phyloP scores from a whole-genome alignment of 2,329 filamentous ascomycete species.

The Raffaelea ambrosiae region DNA sequence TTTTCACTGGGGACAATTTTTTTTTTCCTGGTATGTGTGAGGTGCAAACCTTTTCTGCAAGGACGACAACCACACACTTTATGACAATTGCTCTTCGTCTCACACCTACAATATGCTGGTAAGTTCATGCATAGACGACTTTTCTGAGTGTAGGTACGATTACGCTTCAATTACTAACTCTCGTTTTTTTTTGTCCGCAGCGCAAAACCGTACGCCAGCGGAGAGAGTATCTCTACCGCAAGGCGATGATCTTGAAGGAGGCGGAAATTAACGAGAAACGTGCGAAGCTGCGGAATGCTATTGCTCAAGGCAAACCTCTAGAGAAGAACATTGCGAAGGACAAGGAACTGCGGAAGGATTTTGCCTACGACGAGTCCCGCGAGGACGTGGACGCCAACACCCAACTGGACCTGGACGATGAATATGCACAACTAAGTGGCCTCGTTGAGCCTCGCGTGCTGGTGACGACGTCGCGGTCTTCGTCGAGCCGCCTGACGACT shows the following conservation, averaged over 20 bases:
- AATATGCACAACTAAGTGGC: slow-evolving; percentile 86
- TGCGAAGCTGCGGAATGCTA: slow-evolving; percentile 73
- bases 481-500: slow-evolving; percentile 72
- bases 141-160: too few species aligned
- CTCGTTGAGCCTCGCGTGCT: slow-evolving; percentile 72
- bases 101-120: neutral
- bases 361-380: slow-evolving; percentile 83
- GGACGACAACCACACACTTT: too few species aligned
- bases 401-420: slow-evolving; percentile 71
- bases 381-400: slow-evolving; percentile 59
- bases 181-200: slow-evolving; percentile 21
- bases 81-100: too few species aligned
- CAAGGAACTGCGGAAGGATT: slow-evolving; percentile 74
- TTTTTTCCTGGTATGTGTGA: neutral
- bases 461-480: slow-evolving; percentile 84
- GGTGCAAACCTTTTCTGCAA: neutral
- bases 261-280: slow-evolving; percentile 90
- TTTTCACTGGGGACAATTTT: too few species aligned
- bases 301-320: slow-evolving; percentile 82
- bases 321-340: slow-evolving; percentile 80
- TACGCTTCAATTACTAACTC: too few species aligned
- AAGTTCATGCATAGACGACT: neutral
- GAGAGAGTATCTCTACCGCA: slow-evolving; percentile 83
- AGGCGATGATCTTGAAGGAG: slow-evolving; percentile 78
- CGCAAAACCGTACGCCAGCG: slow-evolving; percentile 70